A percentile compares a stretch with the other conserved stretches of the same genome.
These are phyloP conservation scores for Vicia faba DNA, from an alignment of 306 rosid genomes.

Conservation along the genomic window DNA sequence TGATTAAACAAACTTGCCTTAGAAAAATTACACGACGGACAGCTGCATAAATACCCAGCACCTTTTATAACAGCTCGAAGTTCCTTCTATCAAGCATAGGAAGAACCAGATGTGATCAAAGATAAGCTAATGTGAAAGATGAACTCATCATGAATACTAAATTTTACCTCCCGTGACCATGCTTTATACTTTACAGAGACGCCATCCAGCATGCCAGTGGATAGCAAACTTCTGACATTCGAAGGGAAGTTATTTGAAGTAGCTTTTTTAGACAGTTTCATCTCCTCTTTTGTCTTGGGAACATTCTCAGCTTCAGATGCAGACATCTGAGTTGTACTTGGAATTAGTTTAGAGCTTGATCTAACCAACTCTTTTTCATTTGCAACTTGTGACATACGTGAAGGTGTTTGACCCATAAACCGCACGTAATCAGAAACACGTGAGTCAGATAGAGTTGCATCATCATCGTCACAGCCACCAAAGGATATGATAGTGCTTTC, in stretches of 20 bases:
- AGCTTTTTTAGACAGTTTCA: slow-evolving; percentile 55
- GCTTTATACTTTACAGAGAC: slow-evolving; percentile 79
- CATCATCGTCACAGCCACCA: slow-evolving; percentile 64
- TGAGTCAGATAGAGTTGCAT: slow-evolving; percentile 45
- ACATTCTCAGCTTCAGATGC: slow-evolving; percentile 45
- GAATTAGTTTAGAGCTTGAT: slow-evolving; percentile 40
- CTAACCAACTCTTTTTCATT: slow-evolving; percentile 47
- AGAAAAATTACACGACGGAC: slow-evolving; percentile 61
- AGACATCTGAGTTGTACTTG: slow-evolving; percentile 36
- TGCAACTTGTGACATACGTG: slow-evolving; percentile 43
- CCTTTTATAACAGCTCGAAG: slow-evolving; percentile 72
- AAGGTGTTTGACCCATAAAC: slow-evolving; percentile 54
- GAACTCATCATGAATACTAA: slow-evolving; percentile 44
- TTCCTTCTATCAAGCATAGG: slow-evolving; percentile 69
- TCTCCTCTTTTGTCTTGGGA: slow-evolving; percentile 55
- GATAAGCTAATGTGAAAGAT: slow-evolving; percentile 47
- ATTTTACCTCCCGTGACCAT: slow-evolving; percentile 82
- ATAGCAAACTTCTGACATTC: slow-evolving; percentile 74
- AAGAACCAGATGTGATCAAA: slow-evolving; percentile 54
- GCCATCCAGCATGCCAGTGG: slow-evolving; percentile 91
- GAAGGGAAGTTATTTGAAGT: slow-evolving; percentile 78
- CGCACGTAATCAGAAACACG: slow-evolving; percentile 54
- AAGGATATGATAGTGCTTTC: slow-evolving; percentile 79
- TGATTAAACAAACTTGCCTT: slow-evolving; percentile 52
- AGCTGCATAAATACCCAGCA: slow-evolving; percentile 77